Conservation (phyloP, 768 basidiomycete genomes). For the Stropharia rugosoannulata region DNA sequence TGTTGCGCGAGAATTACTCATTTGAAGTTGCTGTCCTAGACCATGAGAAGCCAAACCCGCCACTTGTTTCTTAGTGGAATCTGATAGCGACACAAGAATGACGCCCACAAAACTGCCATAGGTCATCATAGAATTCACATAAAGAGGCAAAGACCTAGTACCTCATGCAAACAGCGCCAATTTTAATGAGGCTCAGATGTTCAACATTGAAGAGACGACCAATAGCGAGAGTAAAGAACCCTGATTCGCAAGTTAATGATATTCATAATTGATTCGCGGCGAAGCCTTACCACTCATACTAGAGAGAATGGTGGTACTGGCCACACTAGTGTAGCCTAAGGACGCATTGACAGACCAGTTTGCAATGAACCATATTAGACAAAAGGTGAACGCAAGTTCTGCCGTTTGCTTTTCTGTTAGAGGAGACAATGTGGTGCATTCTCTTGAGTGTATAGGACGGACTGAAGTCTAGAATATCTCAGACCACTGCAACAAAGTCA, state of each 20-base stretch:
- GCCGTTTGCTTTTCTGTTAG: slow-evolving; percentile 63
- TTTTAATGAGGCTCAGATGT: slow-evolving; percentile 66
- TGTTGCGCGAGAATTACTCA: slow-evolving; percentile 35
- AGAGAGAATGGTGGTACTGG: slow-evolving; percentile 87
- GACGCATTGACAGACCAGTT: slow-evolving; percentile 90
- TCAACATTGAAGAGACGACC: slow-evolving; percentile 86
- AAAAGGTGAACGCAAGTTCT: slow-evolving; percentile 75
- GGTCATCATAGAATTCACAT: background rate
- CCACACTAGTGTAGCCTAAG: slow-evolving; percentile 88
- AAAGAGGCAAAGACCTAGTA: slow-evolving; percentile 27
- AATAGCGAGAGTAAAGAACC: slow-evolving; percentile 89
- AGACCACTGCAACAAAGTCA: background rate
- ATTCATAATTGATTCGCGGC: background rate
- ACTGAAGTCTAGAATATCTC: background rate
- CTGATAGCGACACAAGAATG: slow-evolving; percentile 84
- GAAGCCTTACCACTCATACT: slow-evolving; percentile 77
- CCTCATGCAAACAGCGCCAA: slow-evolving; percentile 80
- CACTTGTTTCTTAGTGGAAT: slow-evolving; percentile 44
- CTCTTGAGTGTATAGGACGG: background rate
- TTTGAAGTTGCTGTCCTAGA: slow-evolving; percentile 6
- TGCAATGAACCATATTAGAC: slow-evolving; percentile 90
- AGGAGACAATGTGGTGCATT: slow-evolving; percentile 14
- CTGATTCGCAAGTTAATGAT: slow-evolving; percentile 35
- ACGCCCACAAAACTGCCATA: slow-evolving; percentile 61
- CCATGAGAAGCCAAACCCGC: slow-evolving; percentile 18